Base-by-base conservation (phyloP, 2,329 filamentous ascomycete genomes). In the Didymella glomerata region DNA sequence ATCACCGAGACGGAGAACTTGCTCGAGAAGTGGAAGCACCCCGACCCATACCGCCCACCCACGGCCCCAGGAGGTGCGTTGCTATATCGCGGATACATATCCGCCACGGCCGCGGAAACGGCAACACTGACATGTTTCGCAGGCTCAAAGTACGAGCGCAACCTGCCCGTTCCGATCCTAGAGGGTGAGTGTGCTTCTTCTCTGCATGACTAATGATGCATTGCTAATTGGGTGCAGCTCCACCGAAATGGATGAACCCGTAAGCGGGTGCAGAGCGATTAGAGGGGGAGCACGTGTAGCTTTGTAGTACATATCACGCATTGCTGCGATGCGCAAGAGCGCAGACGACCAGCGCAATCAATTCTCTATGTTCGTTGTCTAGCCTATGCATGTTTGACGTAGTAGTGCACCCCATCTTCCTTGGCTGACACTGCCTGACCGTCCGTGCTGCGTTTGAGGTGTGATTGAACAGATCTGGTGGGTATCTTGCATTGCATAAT, bases 131-230 rank as follows among this genome's bases (percentile, higher is more conserved):
- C 62, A 22, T 41, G 27, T 47, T n/a, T 27, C 24, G 45, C 68
- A 96, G 92, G 93, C 68, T 97, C 92, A 65, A 98, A 98, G 85
- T 98, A 90, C 79, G 95, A 98, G 81, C 87, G 95, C 77, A 99
- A 99, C 79, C 78, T 98, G 54, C 91, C 92, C 32, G 85, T 87
- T 57, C 93, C 89, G 32, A 88, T 89, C 68, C 82, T 96, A 58
- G 90, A 92, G 64, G 88, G 94, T 97, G 82, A 85, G 92, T 86
- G 22, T 44, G 40, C 41, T 30, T 52, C 25, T 24, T 36, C 13
- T n/a, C 13, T 8, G n/a, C 9, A 48, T 52, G 30, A 56, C 42
- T 41, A 57, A 57, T 45, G 14, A 36, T 49, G 22, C 45, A 40
- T 22, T 58, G 49, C 65, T 72, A 62, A 73, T 60, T 16, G 24